Evolutionary conservation across 768 basidiomycete genomes (phyloP), one percentile per base, ranked within the genome.

Genomic region (Cystobasidium ongulense): DNA sequence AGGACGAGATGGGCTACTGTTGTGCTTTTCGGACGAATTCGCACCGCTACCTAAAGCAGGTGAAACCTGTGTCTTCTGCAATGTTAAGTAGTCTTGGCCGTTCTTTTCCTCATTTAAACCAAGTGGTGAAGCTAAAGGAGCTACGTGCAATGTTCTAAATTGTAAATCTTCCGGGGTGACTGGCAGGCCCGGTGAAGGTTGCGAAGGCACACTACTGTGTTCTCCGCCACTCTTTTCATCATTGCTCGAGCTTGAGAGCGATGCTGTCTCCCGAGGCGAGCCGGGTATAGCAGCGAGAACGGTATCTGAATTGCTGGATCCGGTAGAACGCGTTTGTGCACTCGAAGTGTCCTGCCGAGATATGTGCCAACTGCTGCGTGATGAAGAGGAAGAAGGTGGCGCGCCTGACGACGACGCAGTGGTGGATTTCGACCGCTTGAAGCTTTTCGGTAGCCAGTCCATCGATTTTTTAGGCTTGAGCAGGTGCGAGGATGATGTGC

Each of bases 401-500:
- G n/a, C 33, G 4, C 13, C 33, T 11, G 50, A 7, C 11, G 52
- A 21, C 8, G 53, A 23, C 8, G 29, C 10, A 35, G 50, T 18
- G 29, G 65, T 29, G 1, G 68, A 33, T 17, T 35, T 59, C 33
- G 27, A 54, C 10, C 68, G 68, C 43, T 71, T 71, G 68, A 71
- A 71, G 52, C 68, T 46, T 59, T 71, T 71, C 15, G 29, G 33
- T 13, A 71, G 41, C 68, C 68, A 71, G 54, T 71, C 68, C 2
- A 71, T 5, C n/a, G 68, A 71, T 38, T 71, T 71, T 29, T 71
- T 71, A 15, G n/a, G 1, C 54, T 71, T 71, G 1, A 71, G 54
- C 2, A 11, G 33, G 23, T 59, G 57, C 57, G 57, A 29, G 25
- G 57, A 11, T 5, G 57, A 11, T 59, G 57, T 5, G n/a, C n/a